A percentile compares a stretch with the other conserved stretches of the same genome.
These are phyloP conservation scores for Colletotrichum lini DNA, from an alignment of 2,329 filamentous ascomycete genomes.

Conservation along the genomic window DNA sequence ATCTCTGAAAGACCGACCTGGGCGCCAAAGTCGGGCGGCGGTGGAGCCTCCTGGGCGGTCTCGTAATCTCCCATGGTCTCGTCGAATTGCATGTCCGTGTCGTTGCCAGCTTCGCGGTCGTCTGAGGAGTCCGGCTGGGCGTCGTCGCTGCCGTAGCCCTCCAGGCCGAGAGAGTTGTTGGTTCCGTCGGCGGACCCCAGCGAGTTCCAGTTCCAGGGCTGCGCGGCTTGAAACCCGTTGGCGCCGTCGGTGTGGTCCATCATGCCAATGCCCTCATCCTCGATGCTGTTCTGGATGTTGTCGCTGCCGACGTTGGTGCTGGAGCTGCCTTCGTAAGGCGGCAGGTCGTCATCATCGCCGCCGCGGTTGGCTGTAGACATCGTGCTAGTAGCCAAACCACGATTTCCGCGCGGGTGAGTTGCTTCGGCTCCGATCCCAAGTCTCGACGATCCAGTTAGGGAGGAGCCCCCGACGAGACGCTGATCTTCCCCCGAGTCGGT, in stretches of 20 bases:
- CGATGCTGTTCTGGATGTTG: constrained; percentile 59
- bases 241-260: constrained; percentile 52
- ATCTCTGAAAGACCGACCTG: constrained; percentile 49
- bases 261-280: constrained; percentile 64
- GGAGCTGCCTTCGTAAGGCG: constrained; percentile 49
- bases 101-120: constrained; percentile 50
- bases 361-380: constrained; percentile 47
- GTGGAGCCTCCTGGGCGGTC: constrained; percentile 42
- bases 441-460: constrained; percentile 92
- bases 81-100: constrained; percentile 42
- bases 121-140: constrained; percentile 59
- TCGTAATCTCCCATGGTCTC: constrained; percentile 40
- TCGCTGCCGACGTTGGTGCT: constrained; percentile 43
- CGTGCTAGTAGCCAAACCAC: constrained; percentile 66
- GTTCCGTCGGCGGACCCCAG: constrained; percentile 50
- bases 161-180: constrained; percentile 50
- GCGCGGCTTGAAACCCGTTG: constrained; percentile 50
- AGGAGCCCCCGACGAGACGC: constrained; percentile 88
- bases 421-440: constrained; percentile 83
- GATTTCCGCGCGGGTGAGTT: constrained; percentile 76
- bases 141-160: constrained; percentile 60
- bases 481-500: constrained; percentile 82
- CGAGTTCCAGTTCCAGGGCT: constrained; percentile 64
- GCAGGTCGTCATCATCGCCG: constrained; percentile 53
- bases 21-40: constrained; percentile 43